Base-by-base conservation (phyloP, 2,329 filamentous ascomycete genomes). In the Venturia aucupariae region DNA sequence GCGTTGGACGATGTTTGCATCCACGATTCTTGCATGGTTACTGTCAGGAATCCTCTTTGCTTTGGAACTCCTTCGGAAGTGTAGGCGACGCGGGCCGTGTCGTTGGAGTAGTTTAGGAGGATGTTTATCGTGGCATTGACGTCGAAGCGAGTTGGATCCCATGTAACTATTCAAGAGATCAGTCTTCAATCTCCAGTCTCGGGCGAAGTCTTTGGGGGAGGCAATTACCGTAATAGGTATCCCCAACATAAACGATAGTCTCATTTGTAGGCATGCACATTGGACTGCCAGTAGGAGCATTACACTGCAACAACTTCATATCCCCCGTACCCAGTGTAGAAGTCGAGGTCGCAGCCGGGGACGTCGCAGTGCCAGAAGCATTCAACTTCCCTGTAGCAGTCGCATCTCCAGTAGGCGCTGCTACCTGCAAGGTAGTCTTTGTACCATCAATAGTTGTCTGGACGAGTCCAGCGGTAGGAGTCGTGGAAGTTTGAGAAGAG, bases 1-100 rank as follows among this genome's bases (percentile, higher is more conserved):
- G 76, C 77, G 44, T 69, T 68, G 32, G 8, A 68, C 41, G 60
- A 74, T 71, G 65, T 75, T 64, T 77, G 75, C 46, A 78, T 70
- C 76, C 75, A 78, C n/a, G 70, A 70, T 62, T 75, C 71, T 32
- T 72, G 68, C 71, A 77, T 77, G 17, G 70, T 69, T 11, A 80
- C 67, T 1, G 72, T 68, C n/a, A 74, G 70, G 65, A 73, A 76
- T 59, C 77, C 77, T 66, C 74, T 72, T 42, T 70, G 72, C 66
- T 77, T 78, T 32, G 71, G 68, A 2, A 71, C 74, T 27, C 67
- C 67, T 2, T 69, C 71, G 4, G 76, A 77, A 5, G 71, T 72
- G 70, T 72, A 78, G 3, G 75, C 74, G 30, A 39, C 46, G 24
- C 61, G 46, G 35, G 72, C 65, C 7, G 65, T 63, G 39, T 72